Evolutionary conservation across 176 grass and related monocot genomes (phyloP), one percentile per base, ranked within the genome.

Genomic region (Stipa capillata): DNA sequence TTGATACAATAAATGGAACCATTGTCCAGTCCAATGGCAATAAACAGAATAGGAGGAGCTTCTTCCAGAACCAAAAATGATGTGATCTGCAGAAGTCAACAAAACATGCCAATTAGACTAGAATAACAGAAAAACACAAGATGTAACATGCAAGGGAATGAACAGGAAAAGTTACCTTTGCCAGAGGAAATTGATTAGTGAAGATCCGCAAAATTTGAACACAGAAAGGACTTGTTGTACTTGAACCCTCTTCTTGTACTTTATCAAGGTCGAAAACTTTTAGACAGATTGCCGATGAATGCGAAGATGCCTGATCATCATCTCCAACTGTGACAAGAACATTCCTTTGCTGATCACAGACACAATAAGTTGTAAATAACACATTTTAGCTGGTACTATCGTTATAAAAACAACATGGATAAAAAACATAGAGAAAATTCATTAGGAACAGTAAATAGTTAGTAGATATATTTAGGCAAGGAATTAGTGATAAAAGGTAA

Each of bases 251-350:
- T 78, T 92, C 90, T 90, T 99, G 90, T 35, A 95, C 86, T 86
- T 99, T 99, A 78, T 99, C 96, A 54, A 99, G 96, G 60, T 99
- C 88, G 1, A 99, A 95, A 82, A 99, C 86, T 87, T 99, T 99
- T 33, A 95, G 83, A 77, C 92, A 99, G 20, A 95, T 85, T 74
- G 90, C 85, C 21, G 88, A 92, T 70, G 77, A 80, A 45, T 89
- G 88, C 10, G 92, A 86, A 78, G 92, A 87, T 61, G 85, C 69
- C 68, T 91, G 90, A 74, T 95, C 89, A 90, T 99, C 96, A 42
- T 95, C 86, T 82, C 96, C 96, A 76, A 99, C 80, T 25, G 90
- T 95, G 62, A 91, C 84, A 55, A 99, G 88, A 74, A 89, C 85
- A 90, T 95, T 95, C 37, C 70, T 90, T 99, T 99, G 92, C 90